Percentiles rank a stretch among this genome's conserved stretches.
Evolutionary conservation across 2,329 filamentous ascomycete species (phyloP).

Genomic region (Ceratocystis eucalypticola): DNA sequence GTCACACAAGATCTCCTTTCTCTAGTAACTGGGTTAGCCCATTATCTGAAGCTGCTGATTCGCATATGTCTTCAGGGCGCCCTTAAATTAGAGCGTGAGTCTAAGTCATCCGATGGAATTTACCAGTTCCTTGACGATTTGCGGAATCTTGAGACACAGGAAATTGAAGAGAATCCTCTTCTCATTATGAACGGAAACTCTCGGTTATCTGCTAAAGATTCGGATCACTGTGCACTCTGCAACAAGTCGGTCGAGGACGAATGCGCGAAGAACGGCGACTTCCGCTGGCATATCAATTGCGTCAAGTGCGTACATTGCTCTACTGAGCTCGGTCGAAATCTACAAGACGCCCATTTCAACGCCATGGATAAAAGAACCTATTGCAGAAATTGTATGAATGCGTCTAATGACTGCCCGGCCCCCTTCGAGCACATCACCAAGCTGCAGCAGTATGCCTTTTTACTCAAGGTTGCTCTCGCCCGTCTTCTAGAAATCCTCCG

Average conservation of each 20-base stretch:
- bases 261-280: slow-evolving; percentile 61
- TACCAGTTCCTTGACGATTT: slow-evolving; percentile 75
- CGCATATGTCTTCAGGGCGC: slow-evolving; percentile 92
- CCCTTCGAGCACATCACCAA: slow-evolving; percentile 65
- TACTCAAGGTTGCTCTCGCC: slow-evolving; percentile 82
- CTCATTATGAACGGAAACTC: slow-evolving; percentile 53
- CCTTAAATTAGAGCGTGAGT: slow-evolving; percentile 78
- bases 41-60: slow-evolving; percentile 95
- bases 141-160: slow-evolving; percentile 48
- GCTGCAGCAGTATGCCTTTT: slow-evolving; percentile 85
- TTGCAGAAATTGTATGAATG: slow-evolving; percentile 53
- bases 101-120: slow-evolving; percentile 57
- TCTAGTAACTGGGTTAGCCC: slow-evolving; percentile 85
- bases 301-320: slow-evolving; percentile 57
- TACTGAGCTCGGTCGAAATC: slow-evolving; percentile 51
- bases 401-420: slow-evolving; percentile 38
- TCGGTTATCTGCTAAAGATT: slow-evolving; percentile 57
- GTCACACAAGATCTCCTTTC: slow-evolving; percentile 98
- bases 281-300: slow-evolving; percentile 74
- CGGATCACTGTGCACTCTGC: slow-evolving; percentile 74
- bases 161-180: slow-evolving; percentile 56
- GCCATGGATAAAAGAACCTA: slow-evolving; percentile 53
- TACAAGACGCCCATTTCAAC: slow-evolving; percentile 60
- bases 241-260: slow-evolving; percentile 87
- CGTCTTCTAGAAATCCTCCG: slow-evolving; percentile 76